Evolutionary conservation across 2,329 filamentous ascomycete genomes (phyloP).

Genomic region (Fusarium duplospermum): DNA sequence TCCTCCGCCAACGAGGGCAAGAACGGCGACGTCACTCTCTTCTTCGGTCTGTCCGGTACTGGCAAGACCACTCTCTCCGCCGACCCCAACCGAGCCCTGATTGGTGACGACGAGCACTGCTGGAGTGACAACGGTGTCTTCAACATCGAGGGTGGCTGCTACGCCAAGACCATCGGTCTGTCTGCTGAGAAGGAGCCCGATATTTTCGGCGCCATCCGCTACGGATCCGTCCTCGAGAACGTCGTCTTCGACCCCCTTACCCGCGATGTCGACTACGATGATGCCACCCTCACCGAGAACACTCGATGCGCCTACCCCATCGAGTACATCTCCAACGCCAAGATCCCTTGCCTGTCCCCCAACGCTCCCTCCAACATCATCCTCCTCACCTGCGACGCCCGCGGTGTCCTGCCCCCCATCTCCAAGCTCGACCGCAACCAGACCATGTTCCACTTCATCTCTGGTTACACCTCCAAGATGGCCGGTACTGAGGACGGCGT

Average conservation of each 20-base stretch:
- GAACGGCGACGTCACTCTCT: constrained; percentile 95
- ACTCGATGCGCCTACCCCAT: constrained; percentile 98
- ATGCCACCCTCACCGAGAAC: constrained; percentile 95
- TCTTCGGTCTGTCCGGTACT: constrained; percentile 98
- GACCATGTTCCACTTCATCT: constrained; percentile 99
- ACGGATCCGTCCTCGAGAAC: constrained; percentile 97
- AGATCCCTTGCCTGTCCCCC: constrained; percentile 92
- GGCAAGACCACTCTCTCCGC: constrained; percentile 99
- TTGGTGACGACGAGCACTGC: constrained; percentile 99
- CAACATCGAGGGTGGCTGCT: constrained; percentile 99
- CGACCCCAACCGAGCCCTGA: constrained; percentile 94
- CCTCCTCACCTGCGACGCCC: constrained; percentile 96
- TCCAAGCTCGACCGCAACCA: constrained; percentile 94
- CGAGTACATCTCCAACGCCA: constrained; percentile 98
- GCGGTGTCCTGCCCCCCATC: constrained; percentile 96
- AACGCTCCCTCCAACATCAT: constrained; percentile 97
- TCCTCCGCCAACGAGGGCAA: constrained; percentile 98
- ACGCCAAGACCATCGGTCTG: constrained; percentile 98
- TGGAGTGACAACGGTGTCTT: constrained; percentile 97
- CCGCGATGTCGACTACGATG: constrained; percentile 94
- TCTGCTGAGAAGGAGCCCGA: constrained; percentile 99
- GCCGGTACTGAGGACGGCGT: constrained; percentile 97
- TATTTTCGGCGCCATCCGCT: constrained; percentile 95
- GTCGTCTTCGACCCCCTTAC: constrained; percentile 95
- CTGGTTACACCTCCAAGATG: constrained; percentile 99